These are phyloP conservation scores for Sicyos edulis DNA, from an alignment of 306 rosid genomes.

Conservation along the genomic window DNA sequence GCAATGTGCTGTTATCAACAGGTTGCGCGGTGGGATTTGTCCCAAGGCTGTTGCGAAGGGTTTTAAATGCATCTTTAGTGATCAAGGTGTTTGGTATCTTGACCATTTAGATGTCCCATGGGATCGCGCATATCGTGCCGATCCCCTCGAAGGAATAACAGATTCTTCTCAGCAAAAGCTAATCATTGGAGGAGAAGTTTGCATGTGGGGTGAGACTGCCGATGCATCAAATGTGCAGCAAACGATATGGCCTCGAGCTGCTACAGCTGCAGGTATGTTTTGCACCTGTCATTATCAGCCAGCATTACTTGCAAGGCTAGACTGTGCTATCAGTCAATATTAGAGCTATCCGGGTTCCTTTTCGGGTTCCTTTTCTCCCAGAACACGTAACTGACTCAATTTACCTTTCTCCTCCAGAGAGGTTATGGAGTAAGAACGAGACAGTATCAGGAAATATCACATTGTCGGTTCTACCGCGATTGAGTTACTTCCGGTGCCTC, in stretches of 20 bases:
- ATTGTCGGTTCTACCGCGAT: slow-evolving; percentile 46
- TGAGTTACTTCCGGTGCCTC: slow-evolving; percentile 78
- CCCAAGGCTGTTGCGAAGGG: slow-evolving; percentile 79
- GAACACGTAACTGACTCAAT: not conserved
- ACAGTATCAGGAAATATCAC: slow-evolving; percentile 35
- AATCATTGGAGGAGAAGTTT: slow-evolving; percentile 92
- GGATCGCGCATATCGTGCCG: slow-evolving; percentile 59
- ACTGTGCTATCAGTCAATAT: not conserved
- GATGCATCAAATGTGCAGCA: slow-evolving; percentile 81
- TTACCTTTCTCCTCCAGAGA: slow-evolving; percentile 41
- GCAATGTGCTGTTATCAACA: slow-evolving; percentile 22
- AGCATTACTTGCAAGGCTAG: not conserved
- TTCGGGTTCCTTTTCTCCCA: not conserved
- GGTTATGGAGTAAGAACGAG: slow-evolving; percentile 71
- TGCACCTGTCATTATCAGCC: slow-evolving; percentile 7
- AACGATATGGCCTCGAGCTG: slow-evolving; percentile 99
- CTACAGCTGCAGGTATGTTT: slow-evolving; percentile 89
- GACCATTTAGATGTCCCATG: slow-evolving; percentile 96
- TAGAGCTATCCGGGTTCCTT: not conserved
- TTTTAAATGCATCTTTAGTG: slow-evolving; percentile 90
- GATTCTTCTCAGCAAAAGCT: slow-evolving; percentile 55
- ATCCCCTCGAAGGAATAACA: slow-evolving; percentile 71
- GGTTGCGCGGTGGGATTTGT: slow-evolving; percentile 86
- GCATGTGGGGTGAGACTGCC: slow-evolving; percentile 92
- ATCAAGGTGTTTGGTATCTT: slow-evolving; percentile 93